A percentile compares a stretch with the other conserved stretches of the same genome.
These are phyloP conservation scores for Triticum turgidum DNA, from an alignment of 176 grass and related monocot species.

Conservation along the genomic window DNA sequence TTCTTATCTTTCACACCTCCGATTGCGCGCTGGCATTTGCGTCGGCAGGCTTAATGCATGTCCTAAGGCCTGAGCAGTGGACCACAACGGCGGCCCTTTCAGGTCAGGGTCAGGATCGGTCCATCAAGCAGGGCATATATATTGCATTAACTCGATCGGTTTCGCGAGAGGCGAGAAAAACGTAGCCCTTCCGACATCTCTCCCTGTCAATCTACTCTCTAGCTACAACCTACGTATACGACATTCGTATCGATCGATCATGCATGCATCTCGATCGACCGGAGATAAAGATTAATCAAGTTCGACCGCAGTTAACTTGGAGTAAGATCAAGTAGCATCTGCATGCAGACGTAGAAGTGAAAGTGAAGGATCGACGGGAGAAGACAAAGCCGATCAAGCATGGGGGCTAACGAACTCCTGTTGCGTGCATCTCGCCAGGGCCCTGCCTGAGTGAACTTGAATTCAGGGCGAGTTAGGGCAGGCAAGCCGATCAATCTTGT, in stretches of 20 bases:
- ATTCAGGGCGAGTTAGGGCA: neutral
- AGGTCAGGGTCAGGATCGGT: neutral
- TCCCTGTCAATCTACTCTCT: neutral
- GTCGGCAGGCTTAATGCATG: neutral
- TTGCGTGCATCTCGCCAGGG: neutral
- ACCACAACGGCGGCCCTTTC: neutral
- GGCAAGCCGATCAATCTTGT: neutral
- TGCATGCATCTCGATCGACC: neutral
- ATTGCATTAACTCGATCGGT: slow-evolving; percentile 6
- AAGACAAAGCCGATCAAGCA: neutral
- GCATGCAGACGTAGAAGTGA: neutral
- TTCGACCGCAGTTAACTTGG: neutral
- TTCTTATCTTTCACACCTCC: neutral
- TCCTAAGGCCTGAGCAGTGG: neutral
- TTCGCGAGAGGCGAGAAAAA: neutral
- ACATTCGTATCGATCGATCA: neutral
- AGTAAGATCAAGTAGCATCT: neutral
- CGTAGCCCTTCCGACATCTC: neutral
- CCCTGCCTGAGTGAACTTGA: neutral
- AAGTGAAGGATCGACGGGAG: neutral
- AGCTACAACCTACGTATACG: neutral
- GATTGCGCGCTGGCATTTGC: neutral
- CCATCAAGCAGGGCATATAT: neutral
- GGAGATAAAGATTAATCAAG: neutral
- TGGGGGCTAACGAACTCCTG: neutral